Evolutionary conservation across 2,329 filamentous ascomycete species (phyloP), one percentile per base, ranked within the genome.

Genomic region (Fusarium newnesense): DNA sequence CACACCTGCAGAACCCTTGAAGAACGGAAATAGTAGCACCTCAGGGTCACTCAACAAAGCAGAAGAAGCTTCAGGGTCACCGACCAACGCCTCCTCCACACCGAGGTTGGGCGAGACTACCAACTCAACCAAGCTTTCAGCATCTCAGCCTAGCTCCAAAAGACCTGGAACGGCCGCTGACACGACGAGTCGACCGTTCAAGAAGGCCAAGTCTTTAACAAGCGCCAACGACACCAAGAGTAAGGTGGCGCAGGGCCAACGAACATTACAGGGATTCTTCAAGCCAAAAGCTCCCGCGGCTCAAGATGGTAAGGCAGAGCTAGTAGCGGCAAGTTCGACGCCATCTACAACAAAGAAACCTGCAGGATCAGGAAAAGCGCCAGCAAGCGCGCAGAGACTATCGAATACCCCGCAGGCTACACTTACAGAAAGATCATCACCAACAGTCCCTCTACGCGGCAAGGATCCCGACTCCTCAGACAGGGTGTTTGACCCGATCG

Each of bases 251-350:
- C 58, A 74, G 34, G 79, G 81, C 9, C 88, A 90, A 75, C 85
- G 82, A 67, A 94, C 90, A 39, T 84, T 97, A 18, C 92, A 89
- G 79, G 93, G 93, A 4, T 97, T 97, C 84, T 96, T 97, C 84
- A 92, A 91, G 73, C 87, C 91, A 2, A 75, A 78, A 50, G 44
- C 54, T 37, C 32, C 74, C 21, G 28, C 65, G n/a, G 56, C 64
- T 30, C 68, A 75, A 40, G 34, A 56, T 34, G 44, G 58, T n/a
- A 65, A 60, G 46, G 30, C 56, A 32, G 56, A 57, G 9, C 67
- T 37, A 39, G 52, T 36, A 46, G 60, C 61, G 43, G 46, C 54
- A 53, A 58, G 42, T 57, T 54, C 67, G 37, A 70, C 59, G 40
- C 72, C 63, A 36, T 66, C 52, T 19, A 53, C 64, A 52, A 76